These are phyloP conservation scores for Isabelozyma pseudorhagii DNA, from an alignment of 805 yeast species.

Conservation along the genomic window DNA sequence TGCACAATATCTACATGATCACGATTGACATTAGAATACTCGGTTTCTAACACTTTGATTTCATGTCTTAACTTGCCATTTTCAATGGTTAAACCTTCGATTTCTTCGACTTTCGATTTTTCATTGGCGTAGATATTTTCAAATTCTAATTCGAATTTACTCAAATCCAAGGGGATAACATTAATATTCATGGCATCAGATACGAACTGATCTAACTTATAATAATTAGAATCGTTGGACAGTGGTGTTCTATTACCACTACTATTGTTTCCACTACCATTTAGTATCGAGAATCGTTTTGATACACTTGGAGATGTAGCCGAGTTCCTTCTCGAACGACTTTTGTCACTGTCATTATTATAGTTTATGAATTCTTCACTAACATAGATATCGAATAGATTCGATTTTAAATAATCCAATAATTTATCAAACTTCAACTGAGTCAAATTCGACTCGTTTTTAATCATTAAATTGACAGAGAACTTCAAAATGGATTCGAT, in stretches of 20 bases:
- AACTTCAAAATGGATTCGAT: conserved; percentile 81
- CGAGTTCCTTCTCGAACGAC: not conserved
- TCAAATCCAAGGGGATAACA: conserved; percentile 68
- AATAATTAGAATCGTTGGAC: conserved; percentile 24
- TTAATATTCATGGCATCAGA: conserved; percentile 72
- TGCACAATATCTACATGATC: conserved; percentile 89
- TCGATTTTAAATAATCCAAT: conserved; percentile 73
- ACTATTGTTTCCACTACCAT: conserved; percentile 5
- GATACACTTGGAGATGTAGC: conserved; percentile 9
- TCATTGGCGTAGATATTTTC: conserved; percentile 69
- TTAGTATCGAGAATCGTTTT: conserved; percentile 21
- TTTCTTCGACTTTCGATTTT: conserved; percentile 58
- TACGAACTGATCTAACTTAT: conserved; percentile 72
- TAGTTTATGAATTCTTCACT: conserved; percentile 32
- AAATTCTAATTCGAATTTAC: conserved; percentile 71
- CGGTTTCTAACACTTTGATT: conserved; percentile 67
- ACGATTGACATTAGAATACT: conserved; percentile 63
- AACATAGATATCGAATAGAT: conserved; percentile 69
- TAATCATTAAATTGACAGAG: conserved; percentile 74
- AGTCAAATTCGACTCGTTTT: conserved; percentile 59
- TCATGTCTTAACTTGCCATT: conserved; percentile 75
- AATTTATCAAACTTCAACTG: conserved; percentile 71
- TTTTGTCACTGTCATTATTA: conserved; percentile 2
- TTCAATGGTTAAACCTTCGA: conserved; percentile 53
- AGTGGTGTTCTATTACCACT: not conserved